Evolutionary conservation across 2,329 filamentous ascomycete genomes (phyloP), one percentile per base, ranked within the genome.

Genomic region (Calonectria leucothoes): DNA sequence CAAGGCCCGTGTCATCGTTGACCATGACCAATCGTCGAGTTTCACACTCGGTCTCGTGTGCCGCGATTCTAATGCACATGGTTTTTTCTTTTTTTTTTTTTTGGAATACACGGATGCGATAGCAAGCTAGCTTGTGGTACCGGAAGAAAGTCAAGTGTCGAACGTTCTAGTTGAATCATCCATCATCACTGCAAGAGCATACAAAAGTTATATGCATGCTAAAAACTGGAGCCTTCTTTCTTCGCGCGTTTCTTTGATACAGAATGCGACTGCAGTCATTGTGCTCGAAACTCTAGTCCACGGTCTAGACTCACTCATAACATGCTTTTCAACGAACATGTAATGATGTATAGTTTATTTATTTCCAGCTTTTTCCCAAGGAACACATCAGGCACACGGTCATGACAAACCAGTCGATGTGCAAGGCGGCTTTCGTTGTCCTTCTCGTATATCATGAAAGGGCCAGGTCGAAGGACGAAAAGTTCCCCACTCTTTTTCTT

Each of bases 1-100:
- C 12, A 1, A 65, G 6, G 15, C 25, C 17, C 6, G 12, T 23
- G 3, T 27, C 31, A 27, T 15, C 11, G 23, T 68, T 57, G 25
- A 69, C 20, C 0, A 74, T 3, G 8, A 27, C 65, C 7, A 27
- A 31, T 12, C 57, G 37, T 2, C 65, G 65, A 5, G 64, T 69
- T n/a, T 74, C 72, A 23, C 69, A 66, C 6, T 35, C 17, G 6
- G 68, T 67, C 7, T 42, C 7, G 49, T 74, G 72, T 6, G 51
- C 20, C 8, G n/a, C 4, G 2, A 64, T 12, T 12, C 11, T 39
- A 1, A 70, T 15, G 29, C 71, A 73, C 66, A 70, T 70, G 3
- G n/a, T 48, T 45, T 7, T n/a, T n/a, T n/a, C n/a, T n/a, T 45
- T 45, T 45, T 45, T 3, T n/a, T n/a, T n/a, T 45, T 45, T 45